phyloP scores from a whole-genome alignment of 2,329 filamentous ascomycete species.

The Venturia carpophila region DNA sequence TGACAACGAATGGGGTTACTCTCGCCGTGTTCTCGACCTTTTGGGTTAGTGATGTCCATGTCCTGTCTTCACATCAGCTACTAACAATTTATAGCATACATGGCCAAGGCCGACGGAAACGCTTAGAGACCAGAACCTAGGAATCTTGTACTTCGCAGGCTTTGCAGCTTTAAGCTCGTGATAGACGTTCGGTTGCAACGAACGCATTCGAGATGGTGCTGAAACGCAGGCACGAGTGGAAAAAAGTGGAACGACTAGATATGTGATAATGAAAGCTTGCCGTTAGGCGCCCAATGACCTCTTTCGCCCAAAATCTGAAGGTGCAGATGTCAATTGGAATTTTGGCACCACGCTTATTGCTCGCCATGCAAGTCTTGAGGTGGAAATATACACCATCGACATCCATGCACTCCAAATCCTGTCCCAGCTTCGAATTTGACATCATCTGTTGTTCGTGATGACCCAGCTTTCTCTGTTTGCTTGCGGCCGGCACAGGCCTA shows the following conservation, averaged over 20 bases:
- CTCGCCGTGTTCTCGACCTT: slow-evolving; percentile 60
- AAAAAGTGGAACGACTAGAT: not conserved
- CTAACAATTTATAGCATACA: slow-evolving; percentile 27
- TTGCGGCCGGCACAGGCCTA: no score
- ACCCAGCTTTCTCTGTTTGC: no score
- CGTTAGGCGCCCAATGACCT: not conserved
- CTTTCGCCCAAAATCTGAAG: not conserved
- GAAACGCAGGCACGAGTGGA: not conserved
- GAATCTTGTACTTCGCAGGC: not conserved
- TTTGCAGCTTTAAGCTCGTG: not conserved
- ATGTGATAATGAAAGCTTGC: slow-evolving; percentile 2
- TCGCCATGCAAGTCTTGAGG: no score
- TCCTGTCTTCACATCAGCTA: not conserved
- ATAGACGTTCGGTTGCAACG: not conserved
- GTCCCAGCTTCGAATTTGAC: no score
- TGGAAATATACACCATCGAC: no score
- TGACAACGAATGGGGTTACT: slow-evolving; percentile 99
- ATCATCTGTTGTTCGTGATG: no score
- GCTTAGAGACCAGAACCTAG: slow-evolving; percentile 27
- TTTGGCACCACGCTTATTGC: not conserved
- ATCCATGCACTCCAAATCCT: no score
- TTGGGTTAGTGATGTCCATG: slow-evolving; percentile 24
- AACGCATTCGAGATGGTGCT: not conserved
- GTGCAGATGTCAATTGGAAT: not conserved
- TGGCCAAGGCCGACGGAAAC: slow-evolving; percentile 38